These are phyloP conservation scores for Cordyceps farinosa DNA, from an alignment of 2,329 filamentous ascomycete species.

Conservation along the genomic window DNA sequence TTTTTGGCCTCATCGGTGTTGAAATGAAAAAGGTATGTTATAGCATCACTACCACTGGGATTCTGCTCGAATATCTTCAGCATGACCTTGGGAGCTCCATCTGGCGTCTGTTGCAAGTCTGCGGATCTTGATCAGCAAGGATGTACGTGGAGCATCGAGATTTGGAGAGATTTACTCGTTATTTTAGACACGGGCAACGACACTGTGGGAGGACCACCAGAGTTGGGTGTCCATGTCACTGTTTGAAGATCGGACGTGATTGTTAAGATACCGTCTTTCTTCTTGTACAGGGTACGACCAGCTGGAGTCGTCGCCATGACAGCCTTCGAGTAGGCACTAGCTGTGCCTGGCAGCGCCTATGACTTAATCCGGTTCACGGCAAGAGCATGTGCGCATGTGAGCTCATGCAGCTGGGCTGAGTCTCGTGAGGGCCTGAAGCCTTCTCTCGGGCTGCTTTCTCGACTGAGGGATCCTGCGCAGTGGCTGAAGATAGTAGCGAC, in stretches of 20 bases:
- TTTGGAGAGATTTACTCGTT: conserved; percentile 62
- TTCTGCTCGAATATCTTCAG: conserved; percentile 83
- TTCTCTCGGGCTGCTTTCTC: too few species aligned
- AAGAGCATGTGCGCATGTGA: conserved; percentile 1
- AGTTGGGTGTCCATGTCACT: conserved; percentile 77
- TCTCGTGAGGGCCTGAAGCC: not conserved
- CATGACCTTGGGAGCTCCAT: conserved; percentile 84
- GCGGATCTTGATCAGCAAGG: conserved; percentile 11
- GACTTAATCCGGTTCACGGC: conserved; percentile 1
- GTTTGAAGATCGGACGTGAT: conserved; percentile 69
- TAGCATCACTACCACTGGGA: conserved; percentile 54
- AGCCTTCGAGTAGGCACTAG: conserved; percentile 7
- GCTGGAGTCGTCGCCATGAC: conserved; percentile 56
- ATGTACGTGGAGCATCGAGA: not conserved
- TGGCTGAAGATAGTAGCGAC: not conserved
- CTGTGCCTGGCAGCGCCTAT: not conserved
- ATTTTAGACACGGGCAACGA: conserved; percentile 72
- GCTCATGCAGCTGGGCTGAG: not conserved
- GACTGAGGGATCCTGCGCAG: not conserved
- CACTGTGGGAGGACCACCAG: conserved; percentile 60
- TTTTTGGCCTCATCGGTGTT: conserved; percentile 73
- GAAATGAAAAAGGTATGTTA: conserved; percentile 83
- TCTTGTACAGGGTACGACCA: conserved; percentile 80
- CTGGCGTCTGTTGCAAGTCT: conserved; percentile 95
- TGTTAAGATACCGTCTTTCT: conserved; percentile 83